phyloP scores from a whole-genome alignment of 768 basidiomycete species.

The Boletus barrowsii region DNA sequence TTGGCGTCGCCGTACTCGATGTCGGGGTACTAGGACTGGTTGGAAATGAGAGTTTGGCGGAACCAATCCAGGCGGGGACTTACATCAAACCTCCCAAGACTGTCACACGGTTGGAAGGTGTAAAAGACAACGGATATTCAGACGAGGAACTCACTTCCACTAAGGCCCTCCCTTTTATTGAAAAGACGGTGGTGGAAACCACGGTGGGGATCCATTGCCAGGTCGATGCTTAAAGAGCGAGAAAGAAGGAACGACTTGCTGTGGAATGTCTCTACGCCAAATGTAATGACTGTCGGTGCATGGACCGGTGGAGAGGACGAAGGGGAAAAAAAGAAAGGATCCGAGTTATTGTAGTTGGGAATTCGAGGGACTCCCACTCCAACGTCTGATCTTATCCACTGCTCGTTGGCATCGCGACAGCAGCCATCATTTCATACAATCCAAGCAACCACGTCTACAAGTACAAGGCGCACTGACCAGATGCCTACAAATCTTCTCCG shows the following conservation, averaged over 20 bases:
- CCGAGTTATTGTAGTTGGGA: neutral
- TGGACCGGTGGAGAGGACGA: slow-evolving; percentile 5
- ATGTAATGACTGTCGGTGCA: neutral
- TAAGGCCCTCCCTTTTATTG: slow-evolving; percentile 27
- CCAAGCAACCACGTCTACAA: neutral
- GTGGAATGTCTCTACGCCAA: neutral
- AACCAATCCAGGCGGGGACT: slow-evolving; percentile 2
- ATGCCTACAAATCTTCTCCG: neutral
- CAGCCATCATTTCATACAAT: neutral
- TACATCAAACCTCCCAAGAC: slow-evolving; percentile 22
- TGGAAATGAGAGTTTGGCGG: neutral
- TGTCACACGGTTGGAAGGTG: neutral
- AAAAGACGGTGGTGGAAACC: slow-evolving; percentile 17
- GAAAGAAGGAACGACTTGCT: slow-evolving; percentile 23
- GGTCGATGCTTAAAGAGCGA: slow-evolving; percentile 13
- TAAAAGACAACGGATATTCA: neutral
- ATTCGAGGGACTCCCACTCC: slow-evolving; percentile 15
- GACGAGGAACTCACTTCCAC: slow-evolving; percentile 24
- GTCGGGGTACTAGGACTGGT: slow-evolving; percentile 11
- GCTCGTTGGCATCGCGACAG: slow-evolving; percentile 33
- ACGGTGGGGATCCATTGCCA: slow-evolving; percentile 20
- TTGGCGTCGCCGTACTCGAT: neutral
- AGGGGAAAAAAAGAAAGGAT: neutral
- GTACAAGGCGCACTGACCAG: neutral
- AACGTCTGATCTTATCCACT: neutral